These are phyloP conservation scores for Colletotrichum kahawae DNA, from an alignment of 2,329 filamentous ascomycete genomes.

Conservation along the genomic window DNA sequence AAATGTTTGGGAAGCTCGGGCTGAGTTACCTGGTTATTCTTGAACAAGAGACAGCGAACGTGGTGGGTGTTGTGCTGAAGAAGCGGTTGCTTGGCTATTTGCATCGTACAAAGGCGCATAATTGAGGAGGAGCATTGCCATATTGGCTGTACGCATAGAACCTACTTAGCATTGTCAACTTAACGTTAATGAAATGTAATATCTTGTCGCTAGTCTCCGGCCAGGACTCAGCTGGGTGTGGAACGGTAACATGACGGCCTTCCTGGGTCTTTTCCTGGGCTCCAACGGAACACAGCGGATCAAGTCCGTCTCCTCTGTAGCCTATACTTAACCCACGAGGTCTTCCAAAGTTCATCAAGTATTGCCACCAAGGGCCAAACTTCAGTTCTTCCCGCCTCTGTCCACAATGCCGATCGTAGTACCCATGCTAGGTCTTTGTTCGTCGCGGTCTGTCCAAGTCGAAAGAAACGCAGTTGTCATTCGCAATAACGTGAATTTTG, in stretches of 20 bases:
- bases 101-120: background rate
- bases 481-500: conserved; percentile 22
- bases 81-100: conserved; percentile 46
- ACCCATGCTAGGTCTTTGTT: accelerated
- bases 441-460: background rate
- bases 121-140: background rate
- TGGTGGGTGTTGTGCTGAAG: conserved; percentile 62
- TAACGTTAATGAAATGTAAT: background rate
- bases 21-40: conserved; percentile 57
- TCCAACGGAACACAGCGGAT: background rate
- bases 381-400: too few relatives aligned
- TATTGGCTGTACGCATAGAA: background rate
- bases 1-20: conserved; percentile 64
- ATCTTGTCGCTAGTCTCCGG: background rate
- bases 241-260: background rate
- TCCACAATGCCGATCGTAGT: too few relatives aligned
- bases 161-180: background rate
- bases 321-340: background rate
- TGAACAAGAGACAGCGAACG: conserved; percentile 52
- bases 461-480: background rate
- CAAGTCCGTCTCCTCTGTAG: background rate
- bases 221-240: background rate
- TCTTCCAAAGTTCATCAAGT: background rate
- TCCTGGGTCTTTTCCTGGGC: background rate
- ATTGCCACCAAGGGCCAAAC: background rate